Conservation (phyloP, 108 stramenopile genomes). For the Skeletonema tropicum region DNA sequence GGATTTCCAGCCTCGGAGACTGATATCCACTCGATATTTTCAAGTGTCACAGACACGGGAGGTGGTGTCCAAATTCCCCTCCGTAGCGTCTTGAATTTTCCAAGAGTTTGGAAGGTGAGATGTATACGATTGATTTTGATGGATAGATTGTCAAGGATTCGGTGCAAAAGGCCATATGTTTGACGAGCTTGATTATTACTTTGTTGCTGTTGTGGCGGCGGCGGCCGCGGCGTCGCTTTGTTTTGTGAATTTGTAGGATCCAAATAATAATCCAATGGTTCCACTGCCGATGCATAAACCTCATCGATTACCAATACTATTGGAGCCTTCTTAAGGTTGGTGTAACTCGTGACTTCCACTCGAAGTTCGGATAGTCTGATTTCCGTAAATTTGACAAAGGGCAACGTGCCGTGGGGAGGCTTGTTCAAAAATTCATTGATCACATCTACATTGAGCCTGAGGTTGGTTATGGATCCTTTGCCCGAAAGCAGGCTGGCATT, state of each 20-base stretch:
- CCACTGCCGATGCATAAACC: conserved; percentile 52
- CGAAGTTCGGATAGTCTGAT: conserved; percentile 66
- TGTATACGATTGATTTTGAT: conserved; percentile 61
- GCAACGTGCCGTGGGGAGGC: conserved; percentile 38
- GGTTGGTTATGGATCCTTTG: conserved; percentile 75
- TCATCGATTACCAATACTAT: conserved; percentile 76
- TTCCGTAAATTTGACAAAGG: conserved; percentile 62
- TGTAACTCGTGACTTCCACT: conserved; percentile 76
- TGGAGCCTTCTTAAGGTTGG: conserved; percentile 81
- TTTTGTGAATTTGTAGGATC: conserved; percentile 21
- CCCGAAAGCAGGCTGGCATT: conserved; percentile 83
- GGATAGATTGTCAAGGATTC: conserved; percentile 76
- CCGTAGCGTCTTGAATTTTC: conserved; percentile 80
- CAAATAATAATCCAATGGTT: conserved; percentile 58
- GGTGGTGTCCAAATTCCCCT: conserved; percentile 79
- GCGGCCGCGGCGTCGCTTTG: not conserved
- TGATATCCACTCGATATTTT: conserved; percentile 58
- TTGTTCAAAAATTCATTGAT: conserved; percentile 60
- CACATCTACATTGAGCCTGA: conserved; percentile 63
- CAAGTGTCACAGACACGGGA: conserved; percentile 29
- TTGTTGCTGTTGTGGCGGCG: conserved; percentile 10
- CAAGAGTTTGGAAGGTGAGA: conserved; percentile 60
- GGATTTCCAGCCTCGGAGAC: conserved; percentile 69
- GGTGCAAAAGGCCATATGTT: conserved; percentile 68
- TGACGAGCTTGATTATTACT: conserved; percentile 13